These are phyloP conservation scores for Rhizopogon vinicolor DNA, from an alignment of 768 basidiomycete genomes.

Conservation along the genomic window DNA sequence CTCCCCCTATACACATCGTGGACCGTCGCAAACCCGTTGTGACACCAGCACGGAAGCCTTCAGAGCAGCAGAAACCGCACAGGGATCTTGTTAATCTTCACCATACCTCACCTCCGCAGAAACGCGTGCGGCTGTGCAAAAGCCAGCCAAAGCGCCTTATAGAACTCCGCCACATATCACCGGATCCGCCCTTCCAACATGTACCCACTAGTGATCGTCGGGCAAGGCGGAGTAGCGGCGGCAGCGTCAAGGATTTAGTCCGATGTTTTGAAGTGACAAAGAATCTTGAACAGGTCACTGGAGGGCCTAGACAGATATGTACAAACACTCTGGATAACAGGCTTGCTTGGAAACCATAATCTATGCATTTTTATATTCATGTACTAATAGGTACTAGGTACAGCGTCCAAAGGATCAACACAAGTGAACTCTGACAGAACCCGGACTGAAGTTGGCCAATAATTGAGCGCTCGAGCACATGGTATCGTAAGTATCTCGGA, in stretches of 20 bases:
- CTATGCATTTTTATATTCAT: background rate
- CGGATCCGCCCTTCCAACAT: conserved; percentile 32
- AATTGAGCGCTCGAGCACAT: no score
- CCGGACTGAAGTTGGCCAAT: no score
- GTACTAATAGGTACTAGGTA: no score
- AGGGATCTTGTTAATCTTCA: conserved; percentile 65
- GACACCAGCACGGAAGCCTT: conserved; percentile 53
- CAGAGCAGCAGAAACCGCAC: conserved; percentile 43
- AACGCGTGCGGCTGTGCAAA: conserved; percentile 40
- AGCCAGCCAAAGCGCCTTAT: conserved; percentile 46
- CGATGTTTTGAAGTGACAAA: conserved; percentile 51
- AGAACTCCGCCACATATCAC: conserved; percentile 39
- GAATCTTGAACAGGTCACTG: conserved; percentile 11
- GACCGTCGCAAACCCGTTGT: conserved; percentile 45
- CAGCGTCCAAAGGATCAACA: no score
- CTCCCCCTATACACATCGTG: conserved; percentile 30
- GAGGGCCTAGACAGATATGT: background rate
- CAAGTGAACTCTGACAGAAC: no score
- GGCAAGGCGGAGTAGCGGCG: conserved; percentile 57
- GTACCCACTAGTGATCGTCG: conserved; percentile 19
- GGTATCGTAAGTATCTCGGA: no score
- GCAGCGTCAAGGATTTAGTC: conserved; percentile 72
- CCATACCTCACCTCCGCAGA: conserved; percentile 38
- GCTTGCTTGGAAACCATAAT: background rate
- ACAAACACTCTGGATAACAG: background rate